phyloP scores from a whole-genome alignment of 164 flowering plant species.

The Cinnamomum chago region DNA sequence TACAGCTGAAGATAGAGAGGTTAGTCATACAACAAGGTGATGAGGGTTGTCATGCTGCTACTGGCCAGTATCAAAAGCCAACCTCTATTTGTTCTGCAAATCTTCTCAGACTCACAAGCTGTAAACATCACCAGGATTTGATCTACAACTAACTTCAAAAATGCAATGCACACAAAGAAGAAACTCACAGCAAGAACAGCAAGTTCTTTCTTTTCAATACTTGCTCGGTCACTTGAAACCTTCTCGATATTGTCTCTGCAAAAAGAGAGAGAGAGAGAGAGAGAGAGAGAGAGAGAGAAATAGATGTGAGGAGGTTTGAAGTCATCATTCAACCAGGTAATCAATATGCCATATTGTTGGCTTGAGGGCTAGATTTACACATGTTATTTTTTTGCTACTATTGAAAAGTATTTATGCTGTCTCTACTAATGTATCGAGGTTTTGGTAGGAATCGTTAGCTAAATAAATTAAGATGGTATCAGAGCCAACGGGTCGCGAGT shows the following conservation, averaged over 20 bases:
- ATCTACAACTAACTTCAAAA: conserved; percentile 45
- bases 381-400: too few relatives aligned
- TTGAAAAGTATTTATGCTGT: too few relatives aligned
- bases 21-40: conserved; percentile 41
- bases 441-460: too few relatives aligned
- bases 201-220: conserved; percentile 58
- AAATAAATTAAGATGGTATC: too few relatives aligned
- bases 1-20: background rate
- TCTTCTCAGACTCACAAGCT: conserved; percentile 22
- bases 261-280: background rate
- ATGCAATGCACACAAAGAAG: conserved; percentile 40
- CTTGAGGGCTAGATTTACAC: too few relatives aligned
- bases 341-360: background rate
- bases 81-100: conserved; percentile 36
- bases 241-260: conserved; percentile 55
- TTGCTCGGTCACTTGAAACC: conserved; percentile 44
- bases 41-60: conserved; percentile 44
- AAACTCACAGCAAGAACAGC: conserved; percentile 50
- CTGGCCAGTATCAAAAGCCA: conserved; percentile 57
- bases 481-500: too few relatives aligned
- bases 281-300: background rate
- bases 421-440: too few relatives aligned
- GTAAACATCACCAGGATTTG: conserved; percentile 26
- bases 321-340: background rate
- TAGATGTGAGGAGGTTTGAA: background rate